Conservation (phyloP, 495 filamentous ascomycete genomes). For the Chaetomium fimeti region DNA sequence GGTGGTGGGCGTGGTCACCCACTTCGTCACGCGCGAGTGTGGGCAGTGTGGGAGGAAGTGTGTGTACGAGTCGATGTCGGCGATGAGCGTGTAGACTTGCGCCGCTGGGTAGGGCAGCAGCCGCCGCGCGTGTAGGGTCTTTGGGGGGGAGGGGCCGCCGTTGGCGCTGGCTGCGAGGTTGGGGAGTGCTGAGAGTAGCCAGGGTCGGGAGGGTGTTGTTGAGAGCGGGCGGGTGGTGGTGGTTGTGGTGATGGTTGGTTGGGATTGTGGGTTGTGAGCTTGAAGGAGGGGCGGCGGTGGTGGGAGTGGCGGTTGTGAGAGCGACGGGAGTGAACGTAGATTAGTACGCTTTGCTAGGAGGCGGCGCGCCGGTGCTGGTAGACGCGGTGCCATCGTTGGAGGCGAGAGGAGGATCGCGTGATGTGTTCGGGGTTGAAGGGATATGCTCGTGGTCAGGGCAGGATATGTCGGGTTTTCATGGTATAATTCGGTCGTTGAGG, state of each 20-base stretch:
- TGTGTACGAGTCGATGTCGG: constrained; percentile 77
- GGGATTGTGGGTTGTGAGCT: not conserved
- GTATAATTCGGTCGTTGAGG: not conserved
- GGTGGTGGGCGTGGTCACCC: constrained; percentile 42
- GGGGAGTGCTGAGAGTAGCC: constrained; percentile 26
- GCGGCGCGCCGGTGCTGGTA: constrained; percentile 1
- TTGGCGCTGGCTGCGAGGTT: constrained; percentile 8
- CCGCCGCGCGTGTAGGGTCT: constrained; percentile 65
- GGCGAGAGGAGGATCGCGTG: not conserved
- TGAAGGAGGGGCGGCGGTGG: not conserved
- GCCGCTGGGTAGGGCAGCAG: constrained; percentile 73
- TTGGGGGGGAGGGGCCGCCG: constrained; percentile 16
- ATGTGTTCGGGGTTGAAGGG: not conserved
- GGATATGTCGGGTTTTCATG: not conserved
- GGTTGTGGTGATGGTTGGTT: not conserved
- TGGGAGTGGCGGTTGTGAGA: not conserved
- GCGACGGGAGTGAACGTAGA: not conserved
- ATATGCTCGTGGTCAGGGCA: not conserved
- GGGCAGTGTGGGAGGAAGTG: constrained; percentile 85
- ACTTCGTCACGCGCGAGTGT: constrained; percentile 64
- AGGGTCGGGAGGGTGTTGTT: constrained; percentile 15
- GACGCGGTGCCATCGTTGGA: constrained; percentile 4
- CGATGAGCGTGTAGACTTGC: constrained; percentile 75
- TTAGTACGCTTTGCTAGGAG: constrained; percentile 1
- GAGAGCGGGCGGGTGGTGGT: not conserved